These are phyloP conservation scores for Salmacisia buchloeana DNA, from an alignment of 1,284 basidiomycete genomes.

Conservation along the genomic window DNA sequence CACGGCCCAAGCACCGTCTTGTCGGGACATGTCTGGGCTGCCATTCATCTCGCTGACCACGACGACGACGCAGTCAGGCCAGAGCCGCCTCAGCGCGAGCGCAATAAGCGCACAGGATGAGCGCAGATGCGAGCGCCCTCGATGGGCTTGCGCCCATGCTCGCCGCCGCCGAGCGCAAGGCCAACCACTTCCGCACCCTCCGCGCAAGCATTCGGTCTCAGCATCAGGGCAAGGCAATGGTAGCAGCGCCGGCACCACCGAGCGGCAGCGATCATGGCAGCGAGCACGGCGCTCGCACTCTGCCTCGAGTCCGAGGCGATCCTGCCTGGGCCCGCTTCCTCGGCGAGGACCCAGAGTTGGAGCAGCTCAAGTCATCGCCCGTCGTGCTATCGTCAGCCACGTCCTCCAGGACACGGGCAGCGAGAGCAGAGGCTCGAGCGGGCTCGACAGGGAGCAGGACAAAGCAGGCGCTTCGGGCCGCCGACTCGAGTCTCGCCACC, in stretches of 20 bases:
- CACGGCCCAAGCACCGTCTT: too few relatives aligned
- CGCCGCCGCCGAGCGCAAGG: not conserved
- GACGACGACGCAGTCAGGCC: not conserved
- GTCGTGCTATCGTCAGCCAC: not conserved
- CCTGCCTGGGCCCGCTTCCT: constrained; percentile 4
- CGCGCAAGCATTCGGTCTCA: not conserved
- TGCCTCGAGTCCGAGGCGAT: not conserved
- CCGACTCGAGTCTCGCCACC: not conserved
- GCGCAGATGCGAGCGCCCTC: not conserved
- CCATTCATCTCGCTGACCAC: too few relatives aligned
- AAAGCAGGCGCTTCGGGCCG: not conserved
- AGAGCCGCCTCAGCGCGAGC: not conserved
- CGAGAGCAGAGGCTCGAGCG: not conserved
- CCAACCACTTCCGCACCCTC: not conserved
- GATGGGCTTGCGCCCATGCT: not conserved
- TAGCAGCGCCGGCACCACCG: not conserved
- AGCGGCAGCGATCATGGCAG: not conserved
- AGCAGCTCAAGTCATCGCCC: not conserved
- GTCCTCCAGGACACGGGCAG: not conserved
- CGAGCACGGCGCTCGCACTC: not conserved
- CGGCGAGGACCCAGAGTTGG: not conserved
- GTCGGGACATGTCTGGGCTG: too few relatives aligned
- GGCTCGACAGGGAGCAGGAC: not conserved
- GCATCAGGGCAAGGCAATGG: not conserved
- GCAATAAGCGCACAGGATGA: too few relatives aligned